Evolutionary conservation across 1,139 yeast species (phyloP).

Genomic region (Lodderomyces parapsilosis): DNA sequence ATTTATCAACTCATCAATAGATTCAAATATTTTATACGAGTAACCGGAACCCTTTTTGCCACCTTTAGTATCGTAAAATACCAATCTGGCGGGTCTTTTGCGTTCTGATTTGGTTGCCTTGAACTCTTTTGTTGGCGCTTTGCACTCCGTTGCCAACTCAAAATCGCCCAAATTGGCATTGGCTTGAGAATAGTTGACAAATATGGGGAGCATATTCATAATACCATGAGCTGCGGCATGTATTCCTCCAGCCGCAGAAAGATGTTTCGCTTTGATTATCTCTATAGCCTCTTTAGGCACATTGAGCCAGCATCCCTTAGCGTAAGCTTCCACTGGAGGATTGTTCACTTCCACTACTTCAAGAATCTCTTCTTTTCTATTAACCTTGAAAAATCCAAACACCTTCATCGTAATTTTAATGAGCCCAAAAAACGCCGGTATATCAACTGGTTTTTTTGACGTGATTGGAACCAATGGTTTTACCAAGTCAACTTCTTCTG

Average conservation of each 20-base stretch:
- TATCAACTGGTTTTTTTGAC: slow-evolving; percentile 34
- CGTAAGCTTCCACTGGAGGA: slow-evolving; percentile 68
- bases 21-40: slow-evolving; percentile 74
- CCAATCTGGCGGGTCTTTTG: slow-evolving; percentile 79
- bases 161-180: slow-evolving; percentile 47
- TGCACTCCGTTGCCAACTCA: slow-evolving; percentile 89
- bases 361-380: slow-evolving; percentile 68
- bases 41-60: slow-evolving; percentile 79
- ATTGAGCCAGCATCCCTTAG: slow-evolving; percentile 92
- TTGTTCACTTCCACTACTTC: slow-evolving; percentile 93
- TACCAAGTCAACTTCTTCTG: slow-evolving; percentile 66
- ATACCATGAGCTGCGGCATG: slow-evolving; percentile 95
- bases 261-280: slow-evolving; percentile 50
- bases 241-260: slow-evolving; percentile 85
- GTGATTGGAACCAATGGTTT: slow-evolving; percentile 44
- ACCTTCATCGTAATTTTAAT: slow-evolving; percentile 72
- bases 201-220: slow-evolving; percentile 69
- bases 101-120: slow-evolving; percentile 67
- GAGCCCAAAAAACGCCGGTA: slow-evolving; percentile 73
- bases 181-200: slow-evolving; percentile 27
- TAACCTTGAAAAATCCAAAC: slow-evolving; percentile 90
- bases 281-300: slow-evolving; percentile 66
- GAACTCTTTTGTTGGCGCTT: slow-evolving; percentile 95
- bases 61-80: slow-evolving; percentile 81
- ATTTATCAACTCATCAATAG: slow-evolving; percentile 61